Conservation (phyloP, 352 stramenopile genomes). For the Aphanomyces invadans region DNA sequence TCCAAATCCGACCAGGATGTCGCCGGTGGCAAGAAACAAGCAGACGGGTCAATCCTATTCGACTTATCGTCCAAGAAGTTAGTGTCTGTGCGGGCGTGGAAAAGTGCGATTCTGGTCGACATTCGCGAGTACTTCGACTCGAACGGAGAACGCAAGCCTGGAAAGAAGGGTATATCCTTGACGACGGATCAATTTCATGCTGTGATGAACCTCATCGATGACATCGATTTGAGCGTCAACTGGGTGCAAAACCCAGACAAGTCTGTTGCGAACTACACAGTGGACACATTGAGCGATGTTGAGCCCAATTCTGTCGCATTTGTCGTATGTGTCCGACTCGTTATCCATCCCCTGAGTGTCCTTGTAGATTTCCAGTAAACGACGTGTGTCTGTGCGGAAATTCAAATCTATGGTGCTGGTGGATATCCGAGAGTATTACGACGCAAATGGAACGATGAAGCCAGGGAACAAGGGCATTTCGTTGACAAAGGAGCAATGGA, state of each 20-base stretch:
- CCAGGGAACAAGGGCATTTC: conserved; percentile 77
- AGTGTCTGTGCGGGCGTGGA: conserved; percentile 55
- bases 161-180: conserved; percentile 72
- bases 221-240: conserved; percentile 37
- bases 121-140: conserved; percentile 74
- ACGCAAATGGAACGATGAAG: conserved; percentile 42
- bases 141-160: conserved; percentile 47
- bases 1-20: not conserved
- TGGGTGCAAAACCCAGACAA: conserved; percentile 41
- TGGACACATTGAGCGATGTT: conserved; percentile 32
- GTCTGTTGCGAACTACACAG: conserved; percentile 29
- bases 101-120: conserved; percentile 43
- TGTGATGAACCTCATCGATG: conserved; percentile 32
- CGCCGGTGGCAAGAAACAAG: conserved; percentile 12
- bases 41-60: conserved; percentile 31
- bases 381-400: conserved; percentile 40
- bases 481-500: conserved; percentile 61
- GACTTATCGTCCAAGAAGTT: conserved; percentile 49
- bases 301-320: conserved; percentile 44
- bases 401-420: conserved; percentile 47
- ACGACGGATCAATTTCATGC: conserved; percentile 48
- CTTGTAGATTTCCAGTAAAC: conserved; percentile 44
- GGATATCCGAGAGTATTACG: conserved; percentile 69
- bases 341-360: not conserved
- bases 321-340: conserved; percentile 31